Conservation (phyloP, 768 basidiomycete species). For the Serendipita vermifera region DNA sequence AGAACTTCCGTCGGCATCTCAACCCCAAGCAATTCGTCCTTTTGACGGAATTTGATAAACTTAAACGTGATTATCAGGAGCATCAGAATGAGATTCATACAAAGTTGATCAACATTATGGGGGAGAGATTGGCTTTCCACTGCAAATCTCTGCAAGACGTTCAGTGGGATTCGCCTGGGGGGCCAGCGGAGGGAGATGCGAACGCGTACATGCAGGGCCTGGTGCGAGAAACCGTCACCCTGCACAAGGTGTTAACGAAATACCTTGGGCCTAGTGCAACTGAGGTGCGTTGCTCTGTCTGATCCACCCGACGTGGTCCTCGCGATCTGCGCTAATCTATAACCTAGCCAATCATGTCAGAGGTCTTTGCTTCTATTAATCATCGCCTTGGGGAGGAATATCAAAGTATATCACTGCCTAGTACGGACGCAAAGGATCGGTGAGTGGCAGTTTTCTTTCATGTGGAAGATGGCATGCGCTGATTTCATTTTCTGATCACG, state of each 20-base stretch:
- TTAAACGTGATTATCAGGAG: conserved; percentile 97
- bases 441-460: too few species aligned
- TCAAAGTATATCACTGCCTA: conserved; percentile 65
- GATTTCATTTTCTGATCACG: neutral
- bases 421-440: conserved; percentile 77
- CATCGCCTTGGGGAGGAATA: conserved; percentile 82
- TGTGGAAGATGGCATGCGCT: neutral
- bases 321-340: neutral
- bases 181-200: conserved; percentile 21
- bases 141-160: conserved; percentile 71
- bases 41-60: conserved; percentile 94
- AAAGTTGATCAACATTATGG: conserved; percentile 97
- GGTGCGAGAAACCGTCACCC: conserved; percentile 86
- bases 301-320: neutral
- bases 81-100: conserved; percentile 98
- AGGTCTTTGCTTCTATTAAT: conserved; percentile 89
- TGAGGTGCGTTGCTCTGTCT: conserved; percentile 45
- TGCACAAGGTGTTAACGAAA: conserved; percentile 90
- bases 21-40: conserved; percentile 92
- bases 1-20: conserved; percentile 86
- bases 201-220: conserved; percentile 90
- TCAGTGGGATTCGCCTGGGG: conserved; percentile 54
- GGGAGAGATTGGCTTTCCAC: conserved; percentile 78
- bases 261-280: conserved; percentile 70
- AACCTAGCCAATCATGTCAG: conserved; percentile 75